Conservation (phyloP, 352 stramenopile species). For the Bremia lactucae region DNA sequence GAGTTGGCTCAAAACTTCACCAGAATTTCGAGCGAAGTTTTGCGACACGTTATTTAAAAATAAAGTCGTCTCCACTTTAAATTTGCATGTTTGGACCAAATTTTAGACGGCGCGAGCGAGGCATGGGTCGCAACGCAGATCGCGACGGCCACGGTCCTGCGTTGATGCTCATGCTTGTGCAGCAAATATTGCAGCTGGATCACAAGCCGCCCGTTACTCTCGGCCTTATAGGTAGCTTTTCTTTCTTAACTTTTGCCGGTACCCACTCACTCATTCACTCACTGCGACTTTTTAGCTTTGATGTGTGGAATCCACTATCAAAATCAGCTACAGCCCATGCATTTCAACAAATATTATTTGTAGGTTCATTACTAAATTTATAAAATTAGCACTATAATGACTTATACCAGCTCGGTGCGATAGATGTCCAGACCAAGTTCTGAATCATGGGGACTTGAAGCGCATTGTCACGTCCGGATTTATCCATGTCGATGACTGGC, state of each 20-base stretch:
- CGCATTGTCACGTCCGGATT: slow-evolving; percentile 66
- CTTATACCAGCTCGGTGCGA: no score
- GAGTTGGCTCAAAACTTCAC: no score
- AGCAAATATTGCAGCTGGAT: slow-evolving; percentile 35
- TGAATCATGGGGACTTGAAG: slow-evolving; percentile 28
- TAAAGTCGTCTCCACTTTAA: not conserved
- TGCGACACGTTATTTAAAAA: no score
- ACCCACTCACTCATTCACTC: not conserved
- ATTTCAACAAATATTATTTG: slow-evolving; percentile 40
- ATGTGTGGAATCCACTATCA: slow-evolving; percentile 54
- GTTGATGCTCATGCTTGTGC: slow-evolving; percentile 39
- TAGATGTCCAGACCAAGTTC: slow-evolving; percentile 61
- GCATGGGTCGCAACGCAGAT: slow-evolving; percentile 15
- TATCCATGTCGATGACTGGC: slow-evolving; percentile 79
- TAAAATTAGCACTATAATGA: no score
- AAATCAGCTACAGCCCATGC: slow-evolving; percentile 23
- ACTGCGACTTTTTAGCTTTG: slow-evolving; percentile 13
- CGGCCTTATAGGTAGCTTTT: slow-evolving; percentile 29
- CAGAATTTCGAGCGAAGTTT: no score
- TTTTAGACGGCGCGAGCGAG: slow-evolving; percentile 26
- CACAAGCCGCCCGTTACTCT: slow-evolving; percentile 46
- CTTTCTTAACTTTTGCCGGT: not conserved
- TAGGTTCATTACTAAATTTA: slow-evolving; percentile 7
- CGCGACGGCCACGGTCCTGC: slow-evolving; percentile 18
- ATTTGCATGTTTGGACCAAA: slow-evolving; percentile 17